Base-by-base conservation (phyloP, 208 protist species). In the Leishmania arabica region DNA sequence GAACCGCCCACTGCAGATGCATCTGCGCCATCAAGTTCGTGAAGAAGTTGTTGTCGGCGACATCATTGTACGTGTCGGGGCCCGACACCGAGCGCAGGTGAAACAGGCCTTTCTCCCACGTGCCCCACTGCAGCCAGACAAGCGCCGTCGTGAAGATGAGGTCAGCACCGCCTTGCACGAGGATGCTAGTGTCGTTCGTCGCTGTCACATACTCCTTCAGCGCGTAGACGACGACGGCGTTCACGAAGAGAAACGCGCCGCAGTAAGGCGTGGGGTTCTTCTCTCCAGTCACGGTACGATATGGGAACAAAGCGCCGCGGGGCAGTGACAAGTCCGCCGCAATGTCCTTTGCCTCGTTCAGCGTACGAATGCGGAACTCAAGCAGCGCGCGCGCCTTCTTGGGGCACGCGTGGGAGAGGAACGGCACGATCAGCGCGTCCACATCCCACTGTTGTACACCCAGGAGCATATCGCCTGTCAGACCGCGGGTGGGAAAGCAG, bases 21-120 rank as follows among this genome's bases (percentile, higher is more conserved):
- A 92, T 83, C 85, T 95, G 89, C 24, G 92, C 96, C 91, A 98
- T 95, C 45, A 97, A 42, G 81, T 98, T 98, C 54, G 96, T 98
- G 84, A 97, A 98, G 78, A 95, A 93, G 86, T 97, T 96, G 89
- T 98, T 93, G 88, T 97, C 89, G n/a, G 91, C 88, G 15, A 96
- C 75, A 62, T 90, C 92, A 74, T 88, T 96, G 88, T 97, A 97
- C 72, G 92, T 89, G 80, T 98, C 96, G 47, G 93, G 92, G 11
- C 96, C 93, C 0, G 92, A 91, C 27, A 98, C 94, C 73, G 81
- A 96, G 51, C 94, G 91, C 62, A 98, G 77, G 78, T 97, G 94
- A 68, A 97, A 97, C 64, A 85, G 62, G 19, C 93, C 95, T 58
- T 93, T 90, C 58, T 91, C 78, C 92, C 92, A 98, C 37, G 88